Evolutionary conservation across 2,329 filamentous ascomycete genomes (phyloP), one percentile per base, ranked within the genome.

Genomic region (Xylariaceae sp.): DNA sequence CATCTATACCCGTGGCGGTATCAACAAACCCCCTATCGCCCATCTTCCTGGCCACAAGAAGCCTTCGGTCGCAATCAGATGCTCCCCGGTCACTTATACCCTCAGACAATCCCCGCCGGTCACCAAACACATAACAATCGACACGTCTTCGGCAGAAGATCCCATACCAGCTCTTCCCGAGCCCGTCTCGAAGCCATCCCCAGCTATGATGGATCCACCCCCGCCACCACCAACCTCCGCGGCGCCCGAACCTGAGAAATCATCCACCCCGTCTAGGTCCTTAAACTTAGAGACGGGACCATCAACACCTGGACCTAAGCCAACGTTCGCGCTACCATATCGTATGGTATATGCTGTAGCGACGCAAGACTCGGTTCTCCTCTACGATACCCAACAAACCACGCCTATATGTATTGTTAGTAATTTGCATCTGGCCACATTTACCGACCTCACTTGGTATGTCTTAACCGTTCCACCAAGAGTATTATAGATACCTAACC

Each of bases 11-110:
- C 83, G 95, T 66, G 95, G 93, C 26, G 95, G 95, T 20, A 91
- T 99, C 69, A 98, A 97, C 76, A 97, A 96, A 72, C 92, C 95
- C 1, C 95, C 95, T 2, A 89, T 98, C 54, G 92, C 93, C 6
- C 95, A 98, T 74, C 81, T 99, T 6, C 95, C 95, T 0, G 95
- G 95, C 1, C 93, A 98, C 75, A 99, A 97, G 79, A 99, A 99
- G 74, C 95, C 95, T 0, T 98, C 95, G 0, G 91, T 99, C 10
- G 95, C 93, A 1, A 91, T 99, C 57, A 91, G 91, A 69, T 99
- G 95, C 71, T 99, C 93, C 14, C 95, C 95, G 0, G 76, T 96
- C 20, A 88, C 90, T 65, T 99, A 98, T 74, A 91, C 88, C 0
- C 78, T 96, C 20, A 86, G 95, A 41, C 85, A 89, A 66, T 76